Base-by-base conservation (phyloP, 1,284 basidiomycete genomes). In the Phylloboletellus chloephorus region DNA sequence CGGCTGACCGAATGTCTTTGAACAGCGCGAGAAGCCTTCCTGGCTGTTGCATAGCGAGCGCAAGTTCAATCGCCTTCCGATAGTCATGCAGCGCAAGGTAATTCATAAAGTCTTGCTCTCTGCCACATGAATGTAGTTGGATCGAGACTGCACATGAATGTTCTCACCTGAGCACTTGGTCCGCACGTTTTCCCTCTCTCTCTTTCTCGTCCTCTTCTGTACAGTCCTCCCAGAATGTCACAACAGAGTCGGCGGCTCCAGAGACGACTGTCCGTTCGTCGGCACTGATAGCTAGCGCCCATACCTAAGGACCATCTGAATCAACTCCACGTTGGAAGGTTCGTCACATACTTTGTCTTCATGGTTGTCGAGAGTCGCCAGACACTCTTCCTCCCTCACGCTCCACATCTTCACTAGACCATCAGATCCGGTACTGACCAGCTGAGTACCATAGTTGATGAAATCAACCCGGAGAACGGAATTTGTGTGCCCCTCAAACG, bases 361-460 rank as follows among this genome's bases (percentile, higher is more conserved):
- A 56, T 98, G 94, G 52, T 93, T 94, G 64, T 98, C 96, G 60
- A 98, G 68, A 7, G 95, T 98, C 11, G 81, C 71, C 4, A 79
- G 71, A 60, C 90, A 96, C 52, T 88, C 82, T 59, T 98, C 95
- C 39, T 88, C 84, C 49, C 78, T 76, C 41, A 96, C 76, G 60
- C 88, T 93, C 96, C 96, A 99, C 19, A 98, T 52, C 67, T 98
- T 98, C 48, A 98, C 85, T 28, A 98, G 67, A 3, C 96, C 96
- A 62, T 99, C 96, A 10, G 90, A 90, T 1, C 85, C 92, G 12
- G 88, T 74, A 44, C 88, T 94, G 19, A 92, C 79, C 30, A 98
- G 67, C 66, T 98, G 93, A 73, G 81, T 75, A 7, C 92, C 94
- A 19, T 68, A 58, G 49, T 86, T 88, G 31, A 97, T 58, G 62